Base-by-base conservation (phyloP, 371 early-diverging fungal genomes). In the Choanephora cucurbitarum region DNA sequence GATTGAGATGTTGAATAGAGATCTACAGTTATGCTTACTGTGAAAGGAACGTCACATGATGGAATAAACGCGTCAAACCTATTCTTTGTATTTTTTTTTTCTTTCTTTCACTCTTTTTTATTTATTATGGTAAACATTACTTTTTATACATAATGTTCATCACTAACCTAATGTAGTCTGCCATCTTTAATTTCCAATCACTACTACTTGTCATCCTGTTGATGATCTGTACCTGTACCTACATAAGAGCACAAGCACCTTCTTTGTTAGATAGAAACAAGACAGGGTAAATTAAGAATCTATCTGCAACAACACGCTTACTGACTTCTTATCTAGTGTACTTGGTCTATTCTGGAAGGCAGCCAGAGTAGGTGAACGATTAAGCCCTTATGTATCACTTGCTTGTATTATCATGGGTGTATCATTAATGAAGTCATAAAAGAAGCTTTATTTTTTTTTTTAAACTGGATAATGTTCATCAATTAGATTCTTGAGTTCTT, bases 331-430 rank as follows among this genome's bases (percentile, higher is more conserved):
- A 4, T 31, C 0, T 21, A 88, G 93, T 18, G 57, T 92, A 5
- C 69, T 89, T 45, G 94, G 95, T 15, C 69, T 95, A 42, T 89
- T 94, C 57, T 96, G 95, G 95, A 96, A 96, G 66, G 84, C 87
- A 14, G 92, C 95, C 28, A 81, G 95, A 60, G 87, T 96, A 80
- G 92, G 94, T 5, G 94, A 94, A 66, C 85, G 94, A 31, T 74
- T 94, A 47, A 88, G 89, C 49, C 93, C 93, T 24, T 94, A 93
- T 52, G 94, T 94, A 13, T 85, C 92, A 15, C 69, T 93, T 52
- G 90, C 91, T 8, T 93, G 93, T 58, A 70, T 93, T 32, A 60
- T 82, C 44, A 94, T 94, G 92, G 91, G 85, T 5, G 55, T 91
- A 58, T 83, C 78, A 46, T 63, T 84, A 14, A 70, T 85, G 64